Percentiles rank a stretch among this genome's conserved stretches.
Evolutionary conservation across 2,329 filamentous ascomycete genomes (phyloP).

Genomic region (Calonectria fujianensis): DNA sequence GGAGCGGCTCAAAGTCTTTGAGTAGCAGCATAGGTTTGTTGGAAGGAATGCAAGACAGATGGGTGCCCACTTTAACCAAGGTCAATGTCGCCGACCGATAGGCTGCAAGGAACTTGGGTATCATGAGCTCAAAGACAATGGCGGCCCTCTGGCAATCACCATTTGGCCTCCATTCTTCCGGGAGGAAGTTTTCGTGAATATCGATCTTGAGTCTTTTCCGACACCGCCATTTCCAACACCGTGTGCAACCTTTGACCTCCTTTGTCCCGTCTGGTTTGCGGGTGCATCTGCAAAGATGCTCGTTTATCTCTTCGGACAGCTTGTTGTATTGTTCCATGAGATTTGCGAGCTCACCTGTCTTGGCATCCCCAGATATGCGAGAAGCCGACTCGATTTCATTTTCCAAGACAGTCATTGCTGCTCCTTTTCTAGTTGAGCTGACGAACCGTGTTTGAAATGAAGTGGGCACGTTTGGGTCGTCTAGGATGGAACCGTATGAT

Average conservation of each 20-base stretch:
- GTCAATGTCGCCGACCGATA: neutral
- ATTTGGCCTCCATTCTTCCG: conserved; percentile 57
- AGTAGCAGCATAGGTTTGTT: neutral
- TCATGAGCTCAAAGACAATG: conserved; percentile 4
- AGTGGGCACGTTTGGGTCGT: conserved; percentile 52
- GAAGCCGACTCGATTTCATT: conserved; percentile 29
- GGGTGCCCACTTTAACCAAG: neutral
- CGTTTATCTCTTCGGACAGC: conserved; percentile 39
- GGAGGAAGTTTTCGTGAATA: conserved; percentile 64
- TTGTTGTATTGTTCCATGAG: conserved; percentile 42
- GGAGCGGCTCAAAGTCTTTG: neutral
- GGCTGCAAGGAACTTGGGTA: neutral
- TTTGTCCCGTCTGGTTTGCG: neutral
- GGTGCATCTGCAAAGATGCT: conserved; percentile 44
- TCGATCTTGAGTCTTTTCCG: conserved; percentile 58
- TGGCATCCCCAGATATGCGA: neutral
- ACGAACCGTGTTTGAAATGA: conserved; percentile 35
- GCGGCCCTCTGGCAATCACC: conserved; percentile 64
- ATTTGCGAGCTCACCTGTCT: conserved; percentile 12
- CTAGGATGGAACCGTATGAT: conserved; percentile 67
- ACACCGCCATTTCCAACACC: conserved; percentile 59
- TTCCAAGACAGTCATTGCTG: neutral
- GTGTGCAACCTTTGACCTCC: conserved; percentile 52
- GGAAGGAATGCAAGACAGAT: neutral
- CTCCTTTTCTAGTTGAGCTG: conserved; percentile 11